Evolutionary conservation across 768 basidiomycete species (phyloP).

Genomic region (Tylopilus sp.): DNA sequence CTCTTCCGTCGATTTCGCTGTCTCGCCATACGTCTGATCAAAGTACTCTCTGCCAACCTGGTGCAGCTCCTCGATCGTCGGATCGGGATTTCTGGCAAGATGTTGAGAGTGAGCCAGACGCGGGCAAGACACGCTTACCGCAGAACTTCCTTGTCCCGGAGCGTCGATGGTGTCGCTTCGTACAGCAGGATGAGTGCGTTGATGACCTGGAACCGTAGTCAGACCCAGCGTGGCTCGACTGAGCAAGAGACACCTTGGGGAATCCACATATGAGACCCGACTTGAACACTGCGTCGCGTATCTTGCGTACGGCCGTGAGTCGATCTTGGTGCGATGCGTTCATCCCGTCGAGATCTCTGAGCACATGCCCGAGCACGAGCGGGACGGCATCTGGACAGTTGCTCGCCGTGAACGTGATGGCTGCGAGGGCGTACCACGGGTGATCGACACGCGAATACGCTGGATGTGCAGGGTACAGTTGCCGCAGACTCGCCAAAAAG

Average conservation of each 20-base stretch:
- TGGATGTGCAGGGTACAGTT: constrained; percentile 38
- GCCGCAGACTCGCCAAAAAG: constrained; percentile 44
- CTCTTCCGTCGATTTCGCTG: constrained; percentile 43
- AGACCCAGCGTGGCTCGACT: not conserved
- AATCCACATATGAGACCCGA: constrained; percentile 56
- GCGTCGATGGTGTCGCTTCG: constrained; percentile 48
- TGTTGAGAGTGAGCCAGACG: not conserved
- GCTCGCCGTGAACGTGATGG: constrained; percentile 54
- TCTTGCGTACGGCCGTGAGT: constrained; percentile 44
- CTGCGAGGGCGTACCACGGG: constrained; percentile 60
- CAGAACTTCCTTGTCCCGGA: constrained; percentile 44
- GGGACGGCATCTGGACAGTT: constrained; percentile 60
- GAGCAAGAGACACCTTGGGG: constrained; percentile 42
- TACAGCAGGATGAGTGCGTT: constrained; percentile 52
- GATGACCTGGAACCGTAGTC: constrained; percentile 38
- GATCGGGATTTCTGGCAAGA: constrained; percentile 37
- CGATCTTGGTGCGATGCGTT: constrained; percentile 33
- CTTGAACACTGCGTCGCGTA: constrained; percentile 64
- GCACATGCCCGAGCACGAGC: constrained; percentile 47
- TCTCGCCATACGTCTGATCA: constrained; percentile 52
- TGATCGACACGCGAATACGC: constrained; percentile 28
- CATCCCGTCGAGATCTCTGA: constrained; percentile 40
- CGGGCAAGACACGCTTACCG: constrained; percentile 35
- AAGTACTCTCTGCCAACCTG: constrained; percentile 44
- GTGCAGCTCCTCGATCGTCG: constrained; percentile 42